Evolutionary conservation across 768 basidiomycete species (phyloP).

Genomic region (Termitomyces bulborhizus): DNA sequence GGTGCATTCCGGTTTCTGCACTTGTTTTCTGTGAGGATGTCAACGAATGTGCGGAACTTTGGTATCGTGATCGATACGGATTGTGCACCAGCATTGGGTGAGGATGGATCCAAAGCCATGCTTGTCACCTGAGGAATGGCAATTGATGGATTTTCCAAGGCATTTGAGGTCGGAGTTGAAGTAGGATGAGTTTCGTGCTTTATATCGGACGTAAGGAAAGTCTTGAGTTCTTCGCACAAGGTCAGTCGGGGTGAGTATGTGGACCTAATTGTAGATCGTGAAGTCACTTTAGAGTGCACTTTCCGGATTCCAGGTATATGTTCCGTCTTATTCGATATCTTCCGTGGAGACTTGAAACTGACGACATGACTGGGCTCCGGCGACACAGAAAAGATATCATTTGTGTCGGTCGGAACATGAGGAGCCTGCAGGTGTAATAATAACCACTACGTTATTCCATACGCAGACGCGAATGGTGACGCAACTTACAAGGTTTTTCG

Average conservation of each 20-base stretch:
- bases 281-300: slow-evolving; percentile 5
- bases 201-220: neutral
- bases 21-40: slow-evolving; percentile 13
- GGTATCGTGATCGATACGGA: neutral
- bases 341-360: neutral
- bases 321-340: slow-evolving; percentile 5
- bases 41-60: slow-evolving; percentile 5
- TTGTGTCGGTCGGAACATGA: neutral
- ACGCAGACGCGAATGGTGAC: neutral
- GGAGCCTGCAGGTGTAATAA: too few species aligned
- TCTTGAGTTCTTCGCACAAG: neutral
- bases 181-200: neutral
- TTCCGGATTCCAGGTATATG: slow-evolving; percentile 11
- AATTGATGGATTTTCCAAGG: neutral
- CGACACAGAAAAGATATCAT: neutral
- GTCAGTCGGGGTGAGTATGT: neutral
- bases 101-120: neutral
- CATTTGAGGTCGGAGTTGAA: neutral
- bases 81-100: neutral
- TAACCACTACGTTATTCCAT: neutral
- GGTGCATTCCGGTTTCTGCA: slow-evolving; percentile 17
- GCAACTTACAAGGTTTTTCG: neutral
- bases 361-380: neutral
- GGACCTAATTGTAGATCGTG: neutral
- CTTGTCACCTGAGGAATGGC: neutral